Base-by-base conservation (phyloP, 1,139 yeast species). In the Blastobotrys buckinghamii region DNA sequence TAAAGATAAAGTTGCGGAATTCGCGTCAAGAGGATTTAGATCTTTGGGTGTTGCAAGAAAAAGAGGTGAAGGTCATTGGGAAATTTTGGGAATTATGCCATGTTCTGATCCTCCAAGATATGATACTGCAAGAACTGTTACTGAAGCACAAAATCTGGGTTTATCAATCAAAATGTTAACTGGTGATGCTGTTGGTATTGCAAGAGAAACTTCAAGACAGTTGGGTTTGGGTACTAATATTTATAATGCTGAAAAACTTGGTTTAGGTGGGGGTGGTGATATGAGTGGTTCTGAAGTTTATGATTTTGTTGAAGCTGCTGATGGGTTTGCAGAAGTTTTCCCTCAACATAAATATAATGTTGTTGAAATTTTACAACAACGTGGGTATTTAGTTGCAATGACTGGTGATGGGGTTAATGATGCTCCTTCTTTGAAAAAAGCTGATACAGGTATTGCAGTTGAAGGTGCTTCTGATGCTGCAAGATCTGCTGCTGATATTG, bases 341-440 rank as follows among this genome's bases (percentile, higher is more conserved):
- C 96, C 96, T 65, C 95, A 87, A 78, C 95, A 87, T 77, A 87
- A 87, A 76, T 87, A 84, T 76, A 85, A 84, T 65, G 95, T 89
- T 61, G 95, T 86, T 72, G 94, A 84, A 74, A 84, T 84, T 64
- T 78, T 85, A 71, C 94, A 85, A 77, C 78, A 82, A 68, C 81
- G 95, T 79, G 95, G 95, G 75, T 85, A 84, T 82, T 81, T 87
- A 75, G 95, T 86, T 77, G 96, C 95, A 73, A 87, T 87, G 95
- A 87, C 96, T 78, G 96, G 96, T 84, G 96, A 87, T 72, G 96
- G 96, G 82, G 95, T 87, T 70, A 87, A 87, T 76, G 96, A 87
- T 76, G 95, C 96, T 65, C 96, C 96, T 69, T 87, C 95, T 60
- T 81, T 87, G 75, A 87, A 87, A 84, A 86, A 86, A 78, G 95